These are phyloP conservation scores for Jatropha multifida DNA, from an alignment of 441 rosid species.

Conservation along the genomic window DNA sequence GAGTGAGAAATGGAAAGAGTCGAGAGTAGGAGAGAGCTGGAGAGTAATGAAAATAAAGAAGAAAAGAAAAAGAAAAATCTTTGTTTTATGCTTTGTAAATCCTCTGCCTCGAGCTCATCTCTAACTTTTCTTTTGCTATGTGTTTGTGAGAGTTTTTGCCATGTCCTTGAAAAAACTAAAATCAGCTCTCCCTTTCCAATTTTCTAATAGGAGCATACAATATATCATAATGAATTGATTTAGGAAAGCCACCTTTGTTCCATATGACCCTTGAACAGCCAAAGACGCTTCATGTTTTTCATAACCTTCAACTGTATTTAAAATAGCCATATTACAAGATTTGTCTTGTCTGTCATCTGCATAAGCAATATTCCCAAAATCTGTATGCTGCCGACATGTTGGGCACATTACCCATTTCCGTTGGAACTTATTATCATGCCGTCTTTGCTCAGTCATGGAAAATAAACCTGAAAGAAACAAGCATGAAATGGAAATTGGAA, in stretches of 20 bases:
- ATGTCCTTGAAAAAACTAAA: no score
- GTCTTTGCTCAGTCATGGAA: constrained; percentile 68
- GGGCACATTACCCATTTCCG: constrained; percentile 93
- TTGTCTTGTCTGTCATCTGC: constrained; percentile 67
- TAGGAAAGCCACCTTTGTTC: constrained; percentile 72
- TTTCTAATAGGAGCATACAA: background rate
- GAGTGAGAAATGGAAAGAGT: no score
- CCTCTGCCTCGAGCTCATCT: no score
- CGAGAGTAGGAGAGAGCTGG: no score
- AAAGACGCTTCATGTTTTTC: constrained; percentile 54
- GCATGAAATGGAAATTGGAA: constrained; percentile 15
- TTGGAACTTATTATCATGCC: constrained; percentile 41
- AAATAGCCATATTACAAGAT: constrained; percentile 28
- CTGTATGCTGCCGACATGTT: constrained; percentile 88
- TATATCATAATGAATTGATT: background rate
- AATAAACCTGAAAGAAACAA: constrained; percentile 60
- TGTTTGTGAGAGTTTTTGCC: no score
- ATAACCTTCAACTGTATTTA: constrained; percentile 42
- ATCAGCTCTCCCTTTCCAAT: no score
- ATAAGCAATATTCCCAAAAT: constrained; percentile 76
- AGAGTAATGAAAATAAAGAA: no score
- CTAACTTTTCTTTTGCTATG: no score
- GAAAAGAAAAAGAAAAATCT: no score
- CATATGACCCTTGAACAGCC: constrained; percentile 87
- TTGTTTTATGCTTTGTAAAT: no score